These are phyloP conservation scores for Umbelopsis sp. DNA, from an alignment of 192 early-diverging fungal genomes.

Conservation along the genomic window DNA sequence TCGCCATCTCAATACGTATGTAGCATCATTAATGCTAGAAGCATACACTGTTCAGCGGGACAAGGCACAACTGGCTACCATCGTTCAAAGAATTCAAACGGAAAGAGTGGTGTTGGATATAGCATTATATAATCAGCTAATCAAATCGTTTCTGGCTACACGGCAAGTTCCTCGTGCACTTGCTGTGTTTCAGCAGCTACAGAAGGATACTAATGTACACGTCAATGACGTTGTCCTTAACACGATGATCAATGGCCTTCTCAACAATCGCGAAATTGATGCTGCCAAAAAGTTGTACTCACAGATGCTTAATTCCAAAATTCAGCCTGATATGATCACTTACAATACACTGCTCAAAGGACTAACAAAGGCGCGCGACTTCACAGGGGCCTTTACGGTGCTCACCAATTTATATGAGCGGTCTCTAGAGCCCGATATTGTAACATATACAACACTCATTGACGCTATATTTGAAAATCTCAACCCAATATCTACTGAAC, in stretches of 20 bases:
- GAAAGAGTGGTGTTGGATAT: conserved; percentile 21
- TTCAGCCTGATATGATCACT: conserved; percentile 33
- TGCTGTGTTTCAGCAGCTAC: conserved; percentile 25
- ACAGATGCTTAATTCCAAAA: conserved; percentile 25
- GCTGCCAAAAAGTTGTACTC: conserved; percentile 25
- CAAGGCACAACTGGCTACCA: neutral
- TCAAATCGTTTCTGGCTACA: conserved; percentile 34
- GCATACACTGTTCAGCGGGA: conserved; percentile 22
- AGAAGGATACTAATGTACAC: conserved; percentile 17
- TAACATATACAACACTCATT: conserved; percentile 35
- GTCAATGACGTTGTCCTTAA: conserved; percentile 33
- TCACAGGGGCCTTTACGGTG: conserved; percentile 9
- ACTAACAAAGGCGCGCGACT: conserved; percentile 12
- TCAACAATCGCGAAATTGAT: conserved; percentile 30
- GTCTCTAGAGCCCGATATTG: conserved; percentile 27
- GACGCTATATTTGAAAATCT: conserved; percentile 23
- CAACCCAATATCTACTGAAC: neutral
- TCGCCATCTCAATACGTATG: conserved; percentile 1
- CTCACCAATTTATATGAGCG: conserved; percentile 24
- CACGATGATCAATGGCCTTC: conserved; percentile 35
- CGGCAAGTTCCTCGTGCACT: conserved; percentile 20
- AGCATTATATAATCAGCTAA: conserved; percentile 27
- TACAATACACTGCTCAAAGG: conserved; percentile 41
- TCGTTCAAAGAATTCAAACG: conserved; percentile 14
- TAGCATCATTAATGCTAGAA: conserved; percentile 21